Base-by-base conservation (phyloP, 2,329 filamentous ascomycete genomes). In the Clarireedia paspali region DNA sequence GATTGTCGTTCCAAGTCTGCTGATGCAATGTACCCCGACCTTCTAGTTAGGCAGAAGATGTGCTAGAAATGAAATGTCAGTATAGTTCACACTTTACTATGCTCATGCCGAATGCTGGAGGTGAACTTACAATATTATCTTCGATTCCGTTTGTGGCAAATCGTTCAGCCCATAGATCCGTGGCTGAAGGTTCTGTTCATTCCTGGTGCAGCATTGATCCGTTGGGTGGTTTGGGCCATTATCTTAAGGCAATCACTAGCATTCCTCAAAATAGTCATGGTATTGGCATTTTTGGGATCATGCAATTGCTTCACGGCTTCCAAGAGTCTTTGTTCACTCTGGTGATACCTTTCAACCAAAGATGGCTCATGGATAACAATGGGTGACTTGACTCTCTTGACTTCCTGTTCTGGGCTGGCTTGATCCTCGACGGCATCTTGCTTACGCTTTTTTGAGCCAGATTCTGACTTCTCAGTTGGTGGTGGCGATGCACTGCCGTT, bases 401-500 rank as follows among this genome's bases (percentile, higher is more conserved):
- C 15, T 48, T 57, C 50, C 57, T 66, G 67, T 44, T 66, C 64
- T 39, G 57, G 46, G 52, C 42, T n/a, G 39, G 57, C 55, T 46
- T 59, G 39, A 23, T 68, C 63, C 26, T 34, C 42, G 36, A 45
- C 62, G 15, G 65, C 61, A 59, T 63, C 62, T 50, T 62, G 59
- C 63, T 68, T 68, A 55, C 66, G 64, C 60, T 68, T 68, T 58
- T 64, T 67, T 47, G 57, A 60, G 45, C 64, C 63, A 56, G 50
- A 48, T 24, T 56, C 46, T 30, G 42, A 54, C 47, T 51, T 59
- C 46, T 53, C 50, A 48, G 36, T 39, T 44, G 55, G 50, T n/a
- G 67, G 62, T 26, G 66, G 63, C 30, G 61, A 63, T 53, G 59
- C 63, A 36, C 63, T 63, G 24, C 59, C 55, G 57, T 60, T 63